Conservation (phyloP, 768 basidiomycete genomes). For the Zangia roseola region DNA sequence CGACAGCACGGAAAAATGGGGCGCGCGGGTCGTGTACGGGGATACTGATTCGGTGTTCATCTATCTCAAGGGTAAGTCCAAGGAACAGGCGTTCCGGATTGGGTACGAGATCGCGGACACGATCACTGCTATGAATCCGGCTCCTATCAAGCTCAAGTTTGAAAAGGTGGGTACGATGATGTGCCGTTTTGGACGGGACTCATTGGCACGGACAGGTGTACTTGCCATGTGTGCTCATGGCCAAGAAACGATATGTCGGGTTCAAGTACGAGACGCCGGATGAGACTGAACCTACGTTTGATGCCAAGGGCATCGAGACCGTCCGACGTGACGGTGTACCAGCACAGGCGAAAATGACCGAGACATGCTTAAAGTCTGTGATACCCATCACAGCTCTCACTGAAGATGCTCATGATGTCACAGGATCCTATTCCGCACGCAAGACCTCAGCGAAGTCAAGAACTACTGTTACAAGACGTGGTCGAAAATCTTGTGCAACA, state of each 20-base stretch:
- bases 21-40: conserved; percentile 91
- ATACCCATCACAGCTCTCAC: not conserved
- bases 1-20: conserved; percentile 78
- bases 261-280: conserved; percentile 90
- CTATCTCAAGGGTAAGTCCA: conserved; percentile 85
- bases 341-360: conserved; percentile 91
- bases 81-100: conserved; percentile 90
- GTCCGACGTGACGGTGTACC: conserved; percentile 89
- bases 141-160: conserved; percentile 94
- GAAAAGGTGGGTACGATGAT: conserved; percentile 67
- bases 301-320: conserved; percentile 98
- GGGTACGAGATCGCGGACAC: conserved; percentile 90
- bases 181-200: not conserved
- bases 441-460: conserved; percentile 88
- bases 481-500: conserved; percentile 79
- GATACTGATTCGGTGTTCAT: conserved; percentile 97
- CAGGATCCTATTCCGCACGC: conserved; percentile 87
- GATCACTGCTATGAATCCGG: conserved; percentile 83
- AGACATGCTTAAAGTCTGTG: conserved; percentile 80
- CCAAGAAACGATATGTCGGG: conserved; percentile 98
- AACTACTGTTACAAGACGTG: conserved; percentile 83
- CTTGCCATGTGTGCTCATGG: conserved; percentile 90
- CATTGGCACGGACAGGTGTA: conserved; percentile 65
- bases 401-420: not conserved
- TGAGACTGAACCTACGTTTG: conserved; percentile 76